Evolutionary conservation across 2,329 filamentous ascomycete species (phyloP).

Genomic region (Botryotinia globosa): DNA sequence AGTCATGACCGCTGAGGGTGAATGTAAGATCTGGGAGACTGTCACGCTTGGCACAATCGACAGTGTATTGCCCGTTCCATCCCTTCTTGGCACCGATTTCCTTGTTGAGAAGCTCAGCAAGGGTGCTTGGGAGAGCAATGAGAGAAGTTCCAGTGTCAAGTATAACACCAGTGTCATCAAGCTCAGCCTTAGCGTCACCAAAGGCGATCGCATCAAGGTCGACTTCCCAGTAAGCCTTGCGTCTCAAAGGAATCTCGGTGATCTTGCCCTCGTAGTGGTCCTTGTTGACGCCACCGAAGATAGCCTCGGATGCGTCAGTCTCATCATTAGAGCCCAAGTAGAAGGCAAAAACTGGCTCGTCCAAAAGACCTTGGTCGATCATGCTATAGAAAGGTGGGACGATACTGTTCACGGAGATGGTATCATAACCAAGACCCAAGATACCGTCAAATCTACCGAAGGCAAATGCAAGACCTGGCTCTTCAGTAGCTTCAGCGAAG

Average conservation of each 20-base stretch:
- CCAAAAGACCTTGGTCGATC: constrained; percentile 83
- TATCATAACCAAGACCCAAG: constrained; percentile 88
- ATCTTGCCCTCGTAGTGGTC: constrained; percentile 80
- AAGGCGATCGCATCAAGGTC: constrained; percentile 90
- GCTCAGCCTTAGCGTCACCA: constrained; percentile 79
- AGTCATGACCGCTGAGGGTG: constrained; percentile 86
- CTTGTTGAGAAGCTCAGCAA: constrained; percentile 95
- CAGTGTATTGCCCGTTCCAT: constrained; percentile 92
- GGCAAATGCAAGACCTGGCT: constrained; percentile 95
- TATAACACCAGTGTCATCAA: constrained; percentile 93
- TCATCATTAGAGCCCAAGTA: constrained; percentile 75
- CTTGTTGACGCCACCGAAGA: constrained; percentile 86
- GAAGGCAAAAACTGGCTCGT: constrained; percentile 93
- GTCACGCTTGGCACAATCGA: constrained; percentile 83
- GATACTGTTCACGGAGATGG: constrained; percentile 95
- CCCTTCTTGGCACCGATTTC: constrained; percentile 98
- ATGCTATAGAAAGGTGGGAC: constrained; percentile 96
- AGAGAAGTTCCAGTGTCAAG: constrained; percentile 98
- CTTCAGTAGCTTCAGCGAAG: constrained; percentile 93
- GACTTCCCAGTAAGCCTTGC: constrained; percentile 99
- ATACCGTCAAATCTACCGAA: constrained; percentile 98
- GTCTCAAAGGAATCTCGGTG: constrained; percentile 88
- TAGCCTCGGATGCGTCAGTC: constrained; percentile 75
- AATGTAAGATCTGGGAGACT: constrained; percentile 89
- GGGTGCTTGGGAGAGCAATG: constrained; percentile 85